Conservation (phyloP, 306 rosid genomes). For the Quercus mongolica region DNA sequence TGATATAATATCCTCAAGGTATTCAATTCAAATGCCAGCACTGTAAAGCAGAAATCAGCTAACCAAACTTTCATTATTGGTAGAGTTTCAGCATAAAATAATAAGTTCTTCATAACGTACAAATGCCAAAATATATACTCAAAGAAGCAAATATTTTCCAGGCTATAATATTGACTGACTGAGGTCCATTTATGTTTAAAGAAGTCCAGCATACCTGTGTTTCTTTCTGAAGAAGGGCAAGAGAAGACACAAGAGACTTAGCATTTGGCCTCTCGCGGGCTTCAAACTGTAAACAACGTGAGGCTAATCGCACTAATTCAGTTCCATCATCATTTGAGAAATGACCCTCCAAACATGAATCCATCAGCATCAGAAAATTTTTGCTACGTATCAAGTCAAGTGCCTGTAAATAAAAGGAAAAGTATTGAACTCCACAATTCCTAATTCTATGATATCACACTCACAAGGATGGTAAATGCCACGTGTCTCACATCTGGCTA, state of each 20-base stretch:
- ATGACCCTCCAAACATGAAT: slow-evolving; percentile 84
- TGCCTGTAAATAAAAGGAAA: slow-evolving; percentile 51
- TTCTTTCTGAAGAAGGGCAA: slow-evolving; percentile 83
- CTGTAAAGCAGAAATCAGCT: slow-evolving; percentile 21
- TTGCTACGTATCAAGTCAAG: slow-evolving; percentile 79
- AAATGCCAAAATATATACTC: not conserved
- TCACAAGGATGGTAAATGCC: not conserved
- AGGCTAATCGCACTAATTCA: slow-evolving; percentile 77
- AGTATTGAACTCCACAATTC: not conserved
- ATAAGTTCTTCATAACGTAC: not conserved
- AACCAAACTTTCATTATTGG: slow-evolving; percentile 19
- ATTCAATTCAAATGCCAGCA: slow-evolving; percentile 8
- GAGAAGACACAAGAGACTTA: slow-evolving; percentile 73
- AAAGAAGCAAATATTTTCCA: not conserved
- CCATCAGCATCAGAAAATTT: slow-evolving; percentile 68
- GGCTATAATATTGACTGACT: not conserved
- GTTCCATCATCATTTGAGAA: slow-evolving; percentile 87
- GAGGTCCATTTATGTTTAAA: not conserved
- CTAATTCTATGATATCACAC: not conserved
- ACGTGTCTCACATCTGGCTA: too few species aligned
- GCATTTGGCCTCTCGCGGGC: slow-evolving; percentile 90
- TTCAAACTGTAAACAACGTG: slow-evolving; percentile 82
- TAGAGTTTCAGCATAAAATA: not conserved
- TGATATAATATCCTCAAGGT: not conserved
- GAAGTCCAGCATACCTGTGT: slow-evolving; percentile 48